Conservation (phyloP, 1,284 basidiomycete species). For the Filobasidium uniguttulatum region DNA sequence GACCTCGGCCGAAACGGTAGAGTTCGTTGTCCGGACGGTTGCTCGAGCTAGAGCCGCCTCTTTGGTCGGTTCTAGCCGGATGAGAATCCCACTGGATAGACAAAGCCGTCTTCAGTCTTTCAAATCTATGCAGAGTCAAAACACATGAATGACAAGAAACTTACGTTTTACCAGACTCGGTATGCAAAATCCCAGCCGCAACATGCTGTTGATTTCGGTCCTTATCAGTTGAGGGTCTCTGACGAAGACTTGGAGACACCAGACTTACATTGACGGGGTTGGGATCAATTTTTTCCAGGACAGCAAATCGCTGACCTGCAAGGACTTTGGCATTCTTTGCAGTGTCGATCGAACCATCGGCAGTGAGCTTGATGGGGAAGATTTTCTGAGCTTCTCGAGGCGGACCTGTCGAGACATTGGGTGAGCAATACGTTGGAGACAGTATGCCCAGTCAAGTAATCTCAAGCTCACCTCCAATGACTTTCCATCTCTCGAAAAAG, state of each 20-base stretch:
- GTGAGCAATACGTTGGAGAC: not conserved
- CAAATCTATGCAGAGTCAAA: not conserved
- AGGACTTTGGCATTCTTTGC: conserved; percentile 60
- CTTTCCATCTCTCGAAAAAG: conserved; percentile 96
- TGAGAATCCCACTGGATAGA: conserved; percentile 53
- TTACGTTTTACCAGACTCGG: conserved; percentile 66
- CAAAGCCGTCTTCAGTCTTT: not conserved
- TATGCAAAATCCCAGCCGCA: conserved; percentile 83
- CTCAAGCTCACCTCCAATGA: conserved; percentile 60
- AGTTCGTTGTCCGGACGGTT: conserved; percentile 90
- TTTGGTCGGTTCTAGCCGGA: conserved; percentile 84
- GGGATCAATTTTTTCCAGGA: conserved; percentile 68
- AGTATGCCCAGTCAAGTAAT: not conserved
- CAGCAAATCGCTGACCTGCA: conserved; percentile 56
- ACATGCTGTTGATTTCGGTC: too few species aligned
- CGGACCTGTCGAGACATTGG: conserved; percentile 35
- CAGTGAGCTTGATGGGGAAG: conserved; percentile 62
- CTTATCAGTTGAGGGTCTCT: not conserved
- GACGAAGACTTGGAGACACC: too few species aligned
- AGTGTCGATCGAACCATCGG: conserved; percentile 57
- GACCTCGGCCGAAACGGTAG: conserved; percentile 70
- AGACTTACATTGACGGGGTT: conserved; percentile 47
- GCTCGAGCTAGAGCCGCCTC: conserved; percentile 89
- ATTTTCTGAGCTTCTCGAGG: conserved; percentile 82
- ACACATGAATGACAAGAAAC: conserved; percentile 9